Conservation (phyloP, 495 filamentous ascomycete species). For the Aspergillus incahuasiensis region DNA sequence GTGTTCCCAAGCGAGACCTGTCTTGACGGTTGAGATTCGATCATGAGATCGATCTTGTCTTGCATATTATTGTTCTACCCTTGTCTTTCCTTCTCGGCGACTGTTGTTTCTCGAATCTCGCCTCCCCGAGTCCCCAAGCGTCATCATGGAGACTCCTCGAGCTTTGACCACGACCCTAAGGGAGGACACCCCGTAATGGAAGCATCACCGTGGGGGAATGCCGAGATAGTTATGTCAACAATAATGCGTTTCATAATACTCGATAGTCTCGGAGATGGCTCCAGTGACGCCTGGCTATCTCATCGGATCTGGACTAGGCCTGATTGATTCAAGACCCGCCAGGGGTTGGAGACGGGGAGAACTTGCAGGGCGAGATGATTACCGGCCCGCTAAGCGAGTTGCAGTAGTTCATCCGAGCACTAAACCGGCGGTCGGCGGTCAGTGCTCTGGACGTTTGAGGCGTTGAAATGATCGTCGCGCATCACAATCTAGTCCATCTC, state of each 20-base stretch:
- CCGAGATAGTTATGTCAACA: neutral
- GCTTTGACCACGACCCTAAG: neutral
- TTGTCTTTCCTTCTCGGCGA: neutral
- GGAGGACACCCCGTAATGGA: neutral
- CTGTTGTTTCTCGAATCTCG: neutral
- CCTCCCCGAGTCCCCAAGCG: neutral
- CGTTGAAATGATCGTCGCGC: constrained; percentile 27
- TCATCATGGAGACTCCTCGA: neutral
- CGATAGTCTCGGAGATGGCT: constrained; percentile 2
- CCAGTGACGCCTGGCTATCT: constrained; percentile 1
- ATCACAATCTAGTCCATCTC: constrained; percentile 15
- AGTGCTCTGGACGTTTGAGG: constrained; percentile 15
- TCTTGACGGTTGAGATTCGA: neutral
- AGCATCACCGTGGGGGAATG: neutral
- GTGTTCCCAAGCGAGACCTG: constrained; percentile 3
- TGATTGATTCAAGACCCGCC: neutral
- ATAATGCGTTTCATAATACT: neutral
- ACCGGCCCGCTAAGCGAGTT: constrained; percentile 21
- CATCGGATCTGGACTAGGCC: neutral
- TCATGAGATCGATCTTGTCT: neutral
- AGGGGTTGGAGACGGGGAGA: neutral
- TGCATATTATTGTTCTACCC: neutral
- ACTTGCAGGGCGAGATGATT: constrained; percentile 2
- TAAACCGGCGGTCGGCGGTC: constrained; percentile 17
- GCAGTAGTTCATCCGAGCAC: constrained; percentile 25